Base-by-base conservation (phyloP, 108 stramenopile genomes). In the Pseudonitzschia multiseries region DNA sequence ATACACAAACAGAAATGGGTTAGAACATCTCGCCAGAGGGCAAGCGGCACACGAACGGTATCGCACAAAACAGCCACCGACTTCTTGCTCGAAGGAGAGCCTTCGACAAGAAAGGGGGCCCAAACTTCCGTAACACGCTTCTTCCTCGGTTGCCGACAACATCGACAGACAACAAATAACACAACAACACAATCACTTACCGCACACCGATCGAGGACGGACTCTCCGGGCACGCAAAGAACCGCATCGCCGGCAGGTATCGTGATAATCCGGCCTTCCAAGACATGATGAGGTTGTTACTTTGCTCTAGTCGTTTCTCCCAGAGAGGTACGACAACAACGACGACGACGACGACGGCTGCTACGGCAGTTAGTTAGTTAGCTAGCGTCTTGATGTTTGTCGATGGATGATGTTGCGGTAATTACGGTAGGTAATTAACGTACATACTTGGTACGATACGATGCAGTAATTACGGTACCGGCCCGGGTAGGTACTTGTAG, bases 241-340 rank as follows among this genome's bases (percentile, higher is more conserved):
- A 94, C 50, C 93, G 87, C 68, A 94, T 74, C 4, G 84, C 79
- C 64, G 93, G 89, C 9, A 94, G 61, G 73, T 94, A 84, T 59
- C 93, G 82, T 40, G 88, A 89, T 69, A 94, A 83, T 32, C 84
- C 77, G 57, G 90, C 90, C 78, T 90, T 94, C 93, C 93, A 94
- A 36, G 93, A 91, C 93, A 94, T 94, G 53, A 20, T 81, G n/a
- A 22, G 10, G 3, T 3, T n/a, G 4, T 51, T 51, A 51, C 20
- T n/a, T 51, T 17, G n/a, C 36, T 36, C 36, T 36, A 36, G 36
- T 36, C 36, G 36, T 36, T 36, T 36, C 36, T 36, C 36, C 36
- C 36, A 36, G 36, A 36, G 36, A 5, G 36, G 36, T 36, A 36
- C 4, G 4, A 36, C 4, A 36, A 36, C 6, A 36, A 36, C 36